Evolutionary conservation across 75 land plant genomes (phyloP).

Genomic region (Isoetes taiwanensis): DNA sequence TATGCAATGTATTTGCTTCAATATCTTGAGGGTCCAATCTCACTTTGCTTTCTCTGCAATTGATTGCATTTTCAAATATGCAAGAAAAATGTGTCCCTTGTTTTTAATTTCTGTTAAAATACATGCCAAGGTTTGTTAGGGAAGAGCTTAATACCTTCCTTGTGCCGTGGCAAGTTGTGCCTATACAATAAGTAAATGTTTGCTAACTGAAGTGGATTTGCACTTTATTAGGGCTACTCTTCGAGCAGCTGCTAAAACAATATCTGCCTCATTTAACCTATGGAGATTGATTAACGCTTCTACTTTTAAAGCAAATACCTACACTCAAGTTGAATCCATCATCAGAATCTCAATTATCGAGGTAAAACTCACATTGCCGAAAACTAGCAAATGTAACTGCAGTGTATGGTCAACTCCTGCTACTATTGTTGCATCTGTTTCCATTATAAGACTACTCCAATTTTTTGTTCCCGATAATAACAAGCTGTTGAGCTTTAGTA

Average conservation of each 20-base stretch:
- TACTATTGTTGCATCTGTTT: too few relatives aligned
- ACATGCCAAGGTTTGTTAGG: background rate
- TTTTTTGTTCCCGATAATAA: too few relatives aligned
- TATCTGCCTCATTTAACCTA: constrained; percentile 54
- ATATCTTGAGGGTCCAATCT: constrained; percentile 36
- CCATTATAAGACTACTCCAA: too few relatives aligned
- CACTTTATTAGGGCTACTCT: constrained; percentile 28
- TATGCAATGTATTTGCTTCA: constrained; percentile 33
- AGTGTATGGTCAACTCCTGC: too few relatives aligned
- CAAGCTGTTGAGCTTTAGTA: too few relatives aligned
- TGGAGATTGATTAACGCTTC: constrained; percentile 78
- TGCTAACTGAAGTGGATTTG: constrained; percentile 44
- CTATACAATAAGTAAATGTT: constrained; percentile 38
- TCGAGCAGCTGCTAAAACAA: constrained; percentile 28
- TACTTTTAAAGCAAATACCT: constrained; percentile 66
- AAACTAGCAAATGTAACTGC: background rate
- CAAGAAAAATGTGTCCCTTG: too few relatives aligned
- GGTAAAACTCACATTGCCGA: background rate
- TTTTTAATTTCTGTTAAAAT: too few relatives aligned
- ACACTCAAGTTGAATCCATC: constrained; percentile 7
- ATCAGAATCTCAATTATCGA: background rate
- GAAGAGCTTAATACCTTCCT: constrained; percentile 48
- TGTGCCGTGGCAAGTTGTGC: constrained; percentile 71
- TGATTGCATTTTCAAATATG: constrained; percentile 84
- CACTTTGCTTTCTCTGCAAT: constrained; percentile 51